Evolutionary conservation across 768 basidiomycete species (phyloP), one percentile per base, ranked within the genome.

Genomic region (Termitomyces eurrhizus): DNA sequence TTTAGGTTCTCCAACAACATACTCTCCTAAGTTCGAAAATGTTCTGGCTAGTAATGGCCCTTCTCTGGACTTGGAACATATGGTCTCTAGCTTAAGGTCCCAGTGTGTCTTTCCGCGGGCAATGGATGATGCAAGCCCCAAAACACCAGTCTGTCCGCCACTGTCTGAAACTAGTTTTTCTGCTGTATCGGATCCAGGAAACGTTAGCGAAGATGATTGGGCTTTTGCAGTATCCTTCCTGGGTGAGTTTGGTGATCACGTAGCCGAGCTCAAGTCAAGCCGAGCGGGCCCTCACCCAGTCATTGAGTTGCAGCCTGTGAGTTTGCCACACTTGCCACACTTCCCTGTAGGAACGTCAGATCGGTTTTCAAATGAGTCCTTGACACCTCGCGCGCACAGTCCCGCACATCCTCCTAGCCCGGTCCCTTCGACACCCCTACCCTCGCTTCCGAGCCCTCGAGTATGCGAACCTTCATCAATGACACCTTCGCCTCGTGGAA

Each of bases 81-180:
- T 82, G 80, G 73, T 82, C 18, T 70, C 67, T n/a, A 78, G 72
- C 59, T 73, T 82, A 52, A 73, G 78, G 49, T 68, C 72, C 12
- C 74, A 78, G 62, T 80, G 78, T 60, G 67, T 68, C 50, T 68
- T 67, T 18, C 62, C 70, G 32, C 58, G 63, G n/a, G 42, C 58
- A 49, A 56, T 52, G 42, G 56, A 60, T 46, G 52, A 52, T 53
- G 41, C 53, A 37, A 51, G 56, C 26, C 21, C 32, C 59, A 44
- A 56, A 58, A 29, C 50, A 24, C 26, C 56, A 51, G 18, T 54
- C 14, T 52, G 55, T 42, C 39, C 45, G 9, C 51, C 64, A 46
- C 16, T 46, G 18, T 67, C 62, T 36, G 57, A 56, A 6, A 62
- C 58, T n/a, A 63, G 60, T 51, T 62, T 61, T 33, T 52, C 64